A percentile compares a stretch with the other conserved stretches of the same genome.
Evolutionary conservation across 2,329 filamentous ascomycete species (phyloP).

Genomic region (Clarireedia paspali): DNA sequence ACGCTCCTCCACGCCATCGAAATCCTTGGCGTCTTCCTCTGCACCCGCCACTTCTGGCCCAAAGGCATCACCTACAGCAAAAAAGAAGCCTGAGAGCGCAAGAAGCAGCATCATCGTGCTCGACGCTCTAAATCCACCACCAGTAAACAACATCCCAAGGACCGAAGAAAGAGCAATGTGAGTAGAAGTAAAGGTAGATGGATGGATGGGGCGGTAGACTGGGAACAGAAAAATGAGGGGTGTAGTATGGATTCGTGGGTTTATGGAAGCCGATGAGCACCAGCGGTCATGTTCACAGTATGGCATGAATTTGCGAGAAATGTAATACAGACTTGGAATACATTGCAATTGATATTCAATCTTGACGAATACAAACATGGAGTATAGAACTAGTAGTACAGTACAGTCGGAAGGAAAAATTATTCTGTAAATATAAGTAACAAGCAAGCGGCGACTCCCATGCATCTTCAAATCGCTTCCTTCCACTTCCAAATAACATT

Average conservation of each 20-base stretch:
- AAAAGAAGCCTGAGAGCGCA: slow-evolving; percentile 19
- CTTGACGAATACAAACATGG: no score
- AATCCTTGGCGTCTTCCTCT: slow-evolving; percentile 21
- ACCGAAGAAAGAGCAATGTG: neutral
- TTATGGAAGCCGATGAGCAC: neutral
- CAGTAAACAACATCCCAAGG: neutral
- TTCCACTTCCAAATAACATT: no score
- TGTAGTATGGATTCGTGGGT: neutral
- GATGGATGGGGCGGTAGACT: neutral
- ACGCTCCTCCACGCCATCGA: neutral
- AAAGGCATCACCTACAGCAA: slow-evolving; percentile 23
- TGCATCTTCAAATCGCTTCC: no score
- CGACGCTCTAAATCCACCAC: neutral
- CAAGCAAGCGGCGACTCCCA: no score
- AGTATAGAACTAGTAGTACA: no score
- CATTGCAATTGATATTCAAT: no score
- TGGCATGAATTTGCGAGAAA: neutral
- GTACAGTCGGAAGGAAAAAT: no score
- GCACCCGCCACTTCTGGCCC: slow-evolving; percentile 23
- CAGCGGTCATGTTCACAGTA: neutral
- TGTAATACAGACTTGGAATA: neutral
- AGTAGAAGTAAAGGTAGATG: neutral
- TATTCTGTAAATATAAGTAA: no score
- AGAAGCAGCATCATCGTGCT: neutral
- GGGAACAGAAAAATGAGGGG: no score